These are phyloP conservation scores for Beauveria rudraprayagi DNA, from an alignment of 2,329 filamentous ascomycete genomes.

Conservation along the genomic window DNA sequence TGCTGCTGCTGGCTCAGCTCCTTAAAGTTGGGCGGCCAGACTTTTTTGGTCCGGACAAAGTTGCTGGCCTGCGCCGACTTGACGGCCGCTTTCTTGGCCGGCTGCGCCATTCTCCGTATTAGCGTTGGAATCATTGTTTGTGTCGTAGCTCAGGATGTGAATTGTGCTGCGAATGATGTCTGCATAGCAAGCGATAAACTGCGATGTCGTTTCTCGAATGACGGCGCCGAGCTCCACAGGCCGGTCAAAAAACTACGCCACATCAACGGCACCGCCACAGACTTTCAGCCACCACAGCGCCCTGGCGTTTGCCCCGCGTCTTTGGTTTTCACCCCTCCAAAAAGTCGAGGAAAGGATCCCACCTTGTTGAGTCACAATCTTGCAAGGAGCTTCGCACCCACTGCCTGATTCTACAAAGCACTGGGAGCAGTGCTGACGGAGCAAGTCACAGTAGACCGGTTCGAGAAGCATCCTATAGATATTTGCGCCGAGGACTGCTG, in stretches of 20 bases:
- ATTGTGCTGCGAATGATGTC: not conserved
- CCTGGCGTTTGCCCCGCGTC: conserved; percentile 12
- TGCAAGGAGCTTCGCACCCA: not conserved
- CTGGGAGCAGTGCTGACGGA: conserved; percentile 3
- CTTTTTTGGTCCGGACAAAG: conserved; percentile 58
- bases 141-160: not conserved
- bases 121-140: conserved; percentile 28
- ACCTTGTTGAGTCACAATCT: conserved; percentile 9
- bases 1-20: conserved; percentile 64
- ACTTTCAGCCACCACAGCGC: conserved; percentile 3
- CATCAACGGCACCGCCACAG: conserved; percentile 5
- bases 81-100: conserved; percentile 20
- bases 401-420: not conserved
- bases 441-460: not conserved
- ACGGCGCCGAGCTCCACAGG: not conserved
- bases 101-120: conserved; percentile 26
- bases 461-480: not conserved
- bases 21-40: conserved; percentile 71
- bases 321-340: conserved; percentile 13
- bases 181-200: too few relatives aligned
- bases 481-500: not conserved
- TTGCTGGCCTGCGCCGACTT: conserved; percentile 36
- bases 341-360: not conserved
- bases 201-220: not conserved
- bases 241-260: not conserved